Conservation (phyloP, 148 eudicot species). For the Amaranthus hypochondriacus region DNA sequence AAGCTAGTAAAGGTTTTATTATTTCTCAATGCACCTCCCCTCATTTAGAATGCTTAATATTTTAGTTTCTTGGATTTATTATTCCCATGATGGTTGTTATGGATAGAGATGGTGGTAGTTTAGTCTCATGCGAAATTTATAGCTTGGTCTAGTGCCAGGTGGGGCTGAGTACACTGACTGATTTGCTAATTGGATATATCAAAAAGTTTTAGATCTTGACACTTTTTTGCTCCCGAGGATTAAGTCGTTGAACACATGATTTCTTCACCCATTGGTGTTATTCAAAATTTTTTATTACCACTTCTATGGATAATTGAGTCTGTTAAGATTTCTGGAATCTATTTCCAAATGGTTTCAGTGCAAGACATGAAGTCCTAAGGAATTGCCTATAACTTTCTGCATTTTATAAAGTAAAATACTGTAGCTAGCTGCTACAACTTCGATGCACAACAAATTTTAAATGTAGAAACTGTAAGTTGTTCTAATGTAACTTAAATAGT, state of each 20-base stretch:
- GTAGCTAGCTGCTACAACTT: constrained; percentile 11
- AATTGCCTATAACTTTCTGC: background rate
- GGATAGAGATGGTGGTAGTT: constrained; percentile 11
- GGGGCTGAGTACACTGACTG: background rate
- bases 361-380: no score
- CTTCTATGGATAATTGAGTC: background rate
- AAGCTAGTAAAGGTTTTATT: constrained; percentile 6
- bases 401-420: background rate
- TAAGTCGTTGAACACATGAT: background rate
- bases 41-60: background rate
- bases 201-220: background rate
- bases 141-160: background rate
- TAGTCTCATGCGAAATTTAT: background rate
- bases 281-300: background rate
- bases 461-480: constrained; percentile 5
- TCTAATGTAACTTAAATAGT: constrained; percentile 14
- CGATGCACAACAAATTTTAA: background rate
- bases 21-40: background rate
- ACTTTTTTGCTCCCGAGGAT: background rate
- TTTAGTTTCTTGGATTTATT: background rate
- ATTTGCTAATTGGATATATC: background rate
- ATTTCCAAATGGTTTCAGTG: no score
- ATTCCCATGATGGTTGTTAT: constrained; percentile 5
- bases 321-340: background rate
- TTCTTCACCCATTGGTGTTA: background rate